Evolutionary conservation across 192 early-diverging fungal species (phyloP).

Genomic region (Podila horticola): DNA sequence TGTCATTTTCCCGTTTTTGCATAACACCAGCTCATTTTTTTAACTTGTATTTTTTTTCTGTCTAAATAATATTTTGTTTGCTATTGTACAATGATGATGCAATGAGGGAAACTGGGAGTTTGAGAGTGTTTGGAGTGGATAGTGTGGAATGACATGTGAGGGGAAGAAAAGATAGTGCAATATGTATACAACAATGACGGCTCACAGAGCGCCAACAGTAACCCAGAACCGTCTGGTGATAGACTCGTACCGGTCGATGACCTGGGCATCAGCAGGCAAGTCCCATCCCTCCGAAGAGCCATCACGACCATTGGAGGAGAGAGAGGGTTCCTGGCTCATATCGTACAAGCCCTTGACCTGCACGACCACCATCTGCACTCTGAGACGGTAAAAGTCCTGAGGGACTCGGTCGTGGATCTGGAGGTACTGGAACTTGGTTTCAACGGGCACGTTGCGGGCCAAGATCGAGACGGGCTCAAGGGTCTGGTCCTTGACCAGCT

Average conservation of each 20-base stretch:
- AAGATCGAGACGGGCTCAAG: constrained; percentile 14
- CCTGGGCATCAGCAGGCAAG: constrained; percentile 15
- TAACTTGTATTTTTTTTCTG: no score
- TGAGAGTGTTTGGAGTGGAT: not conserved
- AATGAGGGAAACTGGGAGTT: no score
- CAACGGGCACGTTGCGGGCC: constrained; percentile 28
- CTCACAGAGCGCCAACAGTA: constrained; percentile 23
- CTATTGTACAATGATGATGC: no score
- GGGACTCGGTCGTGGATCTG: constrained; percentile 35
- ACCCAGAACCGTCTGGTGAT: constrained; percentile 40
- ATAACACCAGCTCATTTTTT: no score
- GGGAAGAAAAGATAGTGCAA: not conserved
- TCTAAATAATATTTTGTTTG: no score
- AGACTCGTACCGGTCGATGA: constrained; percentile 45
- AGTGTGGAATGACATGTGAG: not conserved
- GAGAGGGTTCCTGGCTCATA: not conserved
- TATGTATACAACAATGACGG: not conserved
- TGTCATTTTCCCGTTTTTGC: no score
- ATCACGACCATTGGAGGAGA: no score
- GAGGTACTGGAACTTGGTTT: constrained; percentile 31
- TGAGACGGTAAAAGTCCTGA: constrained; percentile 28
- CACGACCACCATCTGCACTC: constrained; percentile 39
- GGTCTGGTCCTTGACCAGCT: constrained; percentile 28
- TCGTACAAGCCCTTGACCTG: constrained; percentile 11
- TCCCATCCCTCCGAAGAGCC: constrained; percentile 27